Base-by-base conservation (phyloP, 306 rosid genomes). In the Pterocarpus santalinus region DNA sequence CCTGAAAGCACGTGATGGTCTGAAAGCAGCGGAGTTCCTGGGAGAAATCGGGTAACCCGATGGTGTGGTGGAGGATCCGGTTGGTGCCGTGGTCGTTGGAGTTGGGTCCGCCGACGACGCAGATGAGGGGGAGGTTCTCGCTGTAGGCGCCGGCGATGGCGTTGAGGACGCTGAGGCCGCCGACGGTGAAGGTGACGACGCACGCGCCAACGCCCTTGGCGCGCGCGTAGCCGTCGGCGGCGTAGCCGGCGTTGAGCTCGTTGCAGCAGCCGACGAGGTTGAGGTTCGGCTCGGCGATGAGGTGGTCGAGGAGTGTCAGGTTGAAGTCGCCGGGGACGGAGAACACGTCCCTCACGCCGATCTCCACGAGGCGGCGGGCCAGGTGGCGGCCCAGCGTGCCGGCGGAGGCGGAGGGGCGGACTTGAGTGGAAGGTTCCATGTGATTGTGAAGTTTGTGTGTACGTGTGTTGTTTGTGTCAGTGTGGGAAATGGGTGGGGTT, bases 111-210 rank as follows among this genome's bases (percentile, higher is more conserved):
- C 96, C 97, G 13, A 83, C 94, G 1, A 94, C 77, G 66, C 96
- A 94, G 71, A 94, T 88, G 69, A 94, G 90, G 5, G 98, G 98
- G 70, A 94, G 75, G 44, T 92, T 89, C 80, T 94, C 97, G 17
- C 97, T 92, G 83, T 80, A 90, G 28, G 97, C 97, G 53, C 97
- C 97, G 81, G 97, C 98, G n/a, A 94, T 87, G 22, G 98, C 98
- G 67, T 94, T 94, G 65, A 94, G 34, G 17, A 90, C 90, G 70
- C 98, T 94, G 39, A 94, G 92, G 53, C 98, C 98, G n/a, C 97
- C 98, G 0, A 92, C 98, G 0, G 97, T 94, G 86, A 94, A 94
- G 17, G 98, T 94, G 36, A 94, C 97, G 0, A 80, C 97, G 52
- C 98, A 94, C 2, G 96, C 98, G 51, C 94, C 98, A 1, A 92